Base-by-base conservation (phyloP, 2,329 filamentous ascomycete genomes). In the Keithomyces neogunnii region DNA sequence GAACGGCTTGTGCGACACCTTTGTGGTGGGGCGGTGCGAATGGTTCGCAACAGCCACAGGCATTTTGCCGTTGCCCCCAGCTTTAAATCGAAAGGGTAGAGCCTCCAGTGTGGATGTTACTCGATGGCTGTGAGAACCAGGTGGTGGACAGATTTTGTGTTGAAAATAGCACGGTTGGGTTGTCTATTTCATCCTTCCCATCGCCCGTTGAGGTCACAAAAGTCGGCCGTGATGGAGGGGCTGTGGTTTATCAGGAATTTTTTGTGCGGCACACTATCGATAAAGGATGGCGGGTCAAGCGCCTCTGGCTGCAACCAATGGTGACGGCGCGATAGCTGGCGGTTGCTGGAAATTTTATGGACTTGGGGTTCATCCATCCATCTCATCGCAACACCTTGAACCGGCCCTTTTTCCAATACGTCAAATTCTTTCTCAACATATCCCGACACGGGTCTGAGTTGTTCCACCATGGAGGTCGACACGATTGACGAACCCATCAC, bases 1-100 rank as follows among this genome's bases (percentile, higher is more conserved):
- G 78, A 91, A 99, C 30, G 85, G 69, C 76, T 99, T 99, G 72
- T 96, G 84, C 58, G 80, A 73, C 62, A 82, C 76, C 77, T 97
- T 99, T 50, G 91, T 96, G 53, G 91, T 96, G 64, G 88, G 88
- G 68, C 92, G 82, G 70, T 99, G 93, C 65, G 92, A 91, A 70
- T 97, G 89, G 59, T 54, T 53, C 74, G 76, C 67, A 64, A 81
- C 77, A 54, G 78, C 75, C 70, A 82, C 80, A 64, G 88, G 84
- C 88, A 93, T 93, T 62, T 80, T 87, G 70, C 77, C 77, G 68
- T 77, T 75, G 69, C 81, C 75, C 66, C 86, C 86, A 68, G 86
- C 88, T 76, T 95, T 96, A 73, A 95, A 95, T 71, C 91, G 79
- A 65, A 86, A 95, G 3, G 91, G 89, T 70, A 90, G 71, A 51